These are phyloP conservation scores for Leccinellum rugosiceps DNA, from an alignment of 768 basidiomycete genomes.

Conservation along the genomic window DNA sequence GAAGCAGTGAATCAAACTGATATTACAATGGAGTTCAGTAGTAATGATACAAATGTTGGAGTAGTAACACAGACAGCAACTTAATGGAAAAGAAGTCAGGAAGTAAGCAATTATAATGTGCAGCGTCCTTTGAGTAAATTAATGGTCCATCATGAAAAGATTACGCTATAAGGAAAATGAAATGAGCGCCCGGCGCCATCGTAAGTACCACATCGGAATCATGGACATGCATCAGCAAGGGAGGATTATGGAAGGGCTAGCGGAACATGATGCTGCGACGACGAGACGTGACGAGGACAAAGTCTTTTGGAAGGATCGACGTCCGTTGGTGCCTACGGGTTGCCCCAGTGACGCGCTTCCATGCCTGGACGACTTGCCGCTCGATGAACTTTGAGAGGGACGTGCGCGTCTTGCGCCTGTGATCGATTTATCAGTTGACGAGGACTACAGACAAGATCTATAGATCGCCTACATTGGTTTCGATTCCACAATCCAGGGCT, in stretches of 20 bases:
- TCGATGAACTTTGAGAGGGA: slow-evolving; percentile 49
- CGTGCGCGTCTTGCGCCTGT: slow-evolving; percentile 22
- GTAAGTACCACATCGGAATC: neutral
- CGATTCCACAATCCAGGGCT: slow-evolving; percentile 26
- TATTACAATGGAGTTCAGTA: neutral
- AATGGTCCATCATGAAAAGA: slow-evolving; percentile 5
- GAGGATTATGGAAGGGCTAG: slow-evolving; percentile 12
- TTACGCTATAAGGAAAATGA: neutral
- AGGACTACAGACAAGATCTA: neutral
- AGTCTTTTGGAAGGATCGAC: slow-evolving; percentile 56
- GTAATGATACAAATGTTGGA: neutral
- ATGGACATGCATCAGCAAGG: slow-evolving; percentile 17
- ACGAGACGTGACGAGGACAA: slow-evolving; percentile 55
- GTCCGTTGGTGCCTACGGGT: slow-evolving; percentile 50
- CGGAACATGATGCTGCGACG: slow-evolving; percentile 49
- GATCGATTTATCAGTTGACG: neutral
- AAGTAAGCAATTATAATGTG: neutral
- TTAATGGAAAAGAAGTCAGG: neutral
- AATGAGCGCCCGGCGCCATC: slow-evolving; percentile 19
- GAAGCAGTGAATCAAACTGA: neutral
- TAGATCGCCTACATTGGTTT: slow-evolving; percentile 21
- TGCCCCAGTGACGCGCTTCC: slow-evolving; percentile 58
- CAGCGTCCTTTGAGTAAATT: slow-evolving; percentile 6
- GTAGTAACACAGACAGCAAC: neutral
- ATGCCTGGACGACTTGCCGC: slow-evolving; percentile 55